Conservation (phyloP, 345 rosid species). For the Salix suchowensis region DNA sequence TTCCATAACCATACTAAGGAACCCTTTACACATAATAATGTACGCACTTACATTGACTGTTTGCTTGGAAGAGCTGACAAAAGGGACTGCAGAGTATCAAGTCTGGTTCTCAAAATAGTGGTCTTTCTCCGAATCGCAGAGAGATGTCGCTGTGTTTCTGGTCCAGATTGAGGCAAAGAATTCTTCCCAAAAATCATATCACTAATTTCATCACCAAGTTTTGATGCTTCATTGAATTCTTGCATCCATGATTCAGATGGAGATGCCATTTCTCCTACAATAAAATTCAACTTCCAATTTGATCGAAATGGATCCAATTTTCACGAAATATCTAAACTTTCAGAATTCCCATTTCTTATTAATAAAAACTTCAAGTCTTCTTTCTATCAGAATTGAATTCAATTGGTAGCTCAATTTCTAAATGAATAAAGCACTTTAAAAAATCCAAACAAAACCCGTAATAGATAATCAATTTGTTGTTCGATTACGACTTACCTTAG, state of each 20-base stretch:
- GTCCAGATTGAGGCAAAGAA: slow-evolving; percentile 55
- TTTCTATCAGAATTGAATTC: neutral
- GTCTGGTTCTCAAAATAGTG: slow-evolving; percentile 75
- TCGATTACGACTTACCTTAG: neutral
- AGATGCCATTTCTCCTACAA: slow-evolving; percentile 54
- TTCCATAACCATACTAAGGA: neutral
- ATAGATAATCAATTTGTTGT: neutral
- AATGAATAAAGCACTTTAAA: neutral
- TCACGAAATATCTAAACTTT: neutral
- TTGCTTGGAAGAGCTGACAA: slow-evolving; percentile 64
- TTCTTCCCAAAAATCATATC: slow-evolving; percentile 75
- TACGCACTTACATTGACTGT: slow-evolving; percentile 50
- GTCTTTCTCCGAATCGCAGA: slow-evolving; percentile 85
- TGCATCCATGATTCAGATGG: slow-evolving; percentile 77
- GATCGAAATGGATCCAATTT: neutral
- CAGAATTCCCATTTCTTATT: neutral
- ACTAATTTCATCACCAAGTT: slow-evolving; percentile 68
- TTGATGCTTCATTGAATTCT: slow-evolving; percentile 74
- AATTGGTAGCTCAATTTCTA: neutral
- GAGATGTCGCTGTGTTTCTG: slow-evolving; percentile 81
- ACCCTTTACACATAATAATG: neutral
- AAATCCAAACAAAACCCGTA: neutral
- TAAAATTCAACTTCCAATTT: neutral
- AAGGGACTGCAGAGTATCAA: slow-evolving; percentile 73
- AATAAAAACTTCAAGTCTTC: neutral